Conservation (phyloP, 2,329 filamentous ascomycete genomes). For the Neonectria punicea region DNA sequence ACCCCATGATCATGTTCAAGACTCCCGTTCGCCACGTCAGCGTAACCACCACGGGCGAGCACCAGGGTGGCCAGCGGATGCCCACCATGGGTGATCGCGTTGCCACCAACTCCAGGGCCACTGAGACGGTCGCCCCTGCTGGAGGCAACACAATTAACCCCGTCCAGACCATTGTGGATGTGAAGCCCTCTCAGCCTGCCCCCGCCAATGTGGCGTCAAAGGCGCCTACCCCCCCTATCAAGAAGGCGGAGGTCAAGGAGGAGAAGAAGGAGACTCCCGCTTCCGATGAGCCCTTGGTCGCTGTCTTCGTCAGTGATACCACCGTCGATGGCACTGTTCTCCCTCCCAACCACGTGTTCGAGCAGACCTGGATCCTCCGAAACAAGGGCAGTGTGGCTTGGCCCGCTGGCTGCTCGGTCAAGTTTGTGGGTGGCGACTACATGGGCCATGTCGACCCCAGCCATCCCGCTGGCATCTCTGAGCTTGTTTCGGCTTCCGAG, state of each 20-base stretch:
- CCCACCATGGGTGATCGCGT: constrained; percentile 76
- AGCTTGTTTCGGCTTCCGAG: constrained; percentile 82
- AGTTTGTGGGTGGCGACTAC: constrained; percentile 92
- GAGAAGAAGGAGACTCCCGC: constrained; percentile 30
- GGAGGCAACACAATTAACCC: constrained; percentile 60
- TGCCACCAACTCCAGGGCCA: constrained; percentile 58
- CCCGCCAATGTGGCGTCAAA: constrained; percentile 6
- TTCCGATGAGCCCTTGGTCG: constrained; percentile 49
- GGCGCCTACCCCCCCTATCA: neutral
- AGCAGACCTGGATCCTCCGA: constrained; percentile 90
- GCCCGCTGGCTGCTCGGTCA: constrained; percentile 90
- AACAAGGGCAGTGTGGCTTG: constrained; percentile 84
- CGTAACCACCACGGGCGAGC: constrained; percentile 85
- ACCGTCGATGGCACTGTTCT: constrained; percentile 82
- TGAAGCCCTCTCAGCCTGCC: constrained; percentile 68
- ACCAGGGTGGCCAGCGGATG: constrained; percentile 72
- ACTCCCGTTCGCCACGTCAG: constrained; percentile 89
- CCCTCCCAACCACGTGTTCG: constrained; percentile 77
- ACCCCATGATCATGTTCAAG: constrained; percentile 97
- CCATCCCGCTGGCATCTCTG: constrained; percentile 80
- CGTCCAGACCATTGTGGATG: constrained; percentile 78
- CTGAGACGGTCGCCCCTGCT: constrained; percentile 54
- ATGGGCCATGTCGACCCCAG: constrained; percentile 91
- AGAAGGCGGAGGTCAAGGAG: constrained; percentile 41
- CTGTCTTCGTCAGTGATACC: constrained; percentile 80